These are phyloP conservation scores for Agaricus blazei DNA, from an alignment of 768 basidiomycete species.

Conservation along the genomic window DNA sequence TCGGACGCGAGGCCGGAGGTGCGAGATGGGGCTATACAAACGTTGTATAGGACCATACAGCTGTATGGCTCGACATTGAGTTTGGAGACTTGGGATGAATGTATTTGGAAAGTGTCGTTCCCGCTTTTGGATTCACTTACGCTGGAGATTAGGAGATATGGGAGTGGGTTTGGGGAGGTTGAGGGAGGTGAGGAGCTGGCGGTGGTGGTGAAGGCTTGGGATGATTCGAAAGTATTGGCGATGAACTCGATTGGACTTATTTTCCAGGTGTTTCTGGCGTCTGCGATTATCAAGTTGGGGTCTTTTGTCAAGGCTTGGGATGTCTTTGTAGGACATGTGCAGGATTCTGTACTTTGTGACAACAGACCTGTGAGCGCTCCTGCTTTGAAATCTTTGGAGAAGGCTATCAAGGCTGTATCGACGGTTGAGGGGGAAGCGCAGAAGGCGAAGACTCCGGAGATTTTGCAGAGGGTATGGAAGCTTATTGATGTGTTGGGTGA, in stretches of 20 bases:
- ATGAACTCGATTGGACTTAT: slow-evolving; percentile 81
- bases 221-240: slow-evolving; percentile 85
- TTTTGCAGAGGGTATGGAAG: slow-evolving; percentile 64
- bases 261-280: slow-evolving; percentile 71
- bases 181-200: slow-evolving; percentile 12
- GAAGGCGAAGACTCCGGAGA: slow-evolving; percentile 36
- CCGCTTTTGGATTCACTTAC: slow-evolving; percentile 76
- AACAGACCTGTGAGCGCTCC: slow-evolving; percentile 70
- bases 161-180: slow-evolving; percentile 12
- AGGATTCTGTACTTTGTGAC: slow-evolving; percentile 65
- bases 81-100: slow-evolving; percentile 81
- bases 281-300: slow-evolving; percentile 67
- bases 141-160: slow-evolving; percentile 42
- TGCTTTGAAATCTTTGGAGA: slow-evolving; percentile 81
- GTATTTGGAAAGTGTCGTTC: slow-evolving; percentile 88
- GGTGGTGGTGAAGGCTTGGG: slow-evolving; percentile 55
- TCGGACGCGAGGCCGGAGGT: slow-evolving; percentile 83
- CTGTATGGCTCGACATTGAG: slow-evolving; percentile 87
- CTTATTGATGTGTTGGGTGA: slow-evolving; percentile 64
- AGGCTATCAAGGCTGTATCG: slow-evolving; percentile 59
- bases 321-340: slow-evolving; percentile 67
- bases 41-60: slow-evolving; percentile 89
- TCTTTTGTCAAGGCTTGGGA: slow-evolving; percentile 73
- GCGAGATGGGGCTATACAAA: slow-evolving; percentile 91
- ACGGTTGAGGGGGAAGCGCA: slow-evolving; percentile 30